Percentiles rank a stretch among this genome's conserved stretches.
Conservation (phyloP, 164 flowering plant genomes). For the Umbellularia californica region DNA sequence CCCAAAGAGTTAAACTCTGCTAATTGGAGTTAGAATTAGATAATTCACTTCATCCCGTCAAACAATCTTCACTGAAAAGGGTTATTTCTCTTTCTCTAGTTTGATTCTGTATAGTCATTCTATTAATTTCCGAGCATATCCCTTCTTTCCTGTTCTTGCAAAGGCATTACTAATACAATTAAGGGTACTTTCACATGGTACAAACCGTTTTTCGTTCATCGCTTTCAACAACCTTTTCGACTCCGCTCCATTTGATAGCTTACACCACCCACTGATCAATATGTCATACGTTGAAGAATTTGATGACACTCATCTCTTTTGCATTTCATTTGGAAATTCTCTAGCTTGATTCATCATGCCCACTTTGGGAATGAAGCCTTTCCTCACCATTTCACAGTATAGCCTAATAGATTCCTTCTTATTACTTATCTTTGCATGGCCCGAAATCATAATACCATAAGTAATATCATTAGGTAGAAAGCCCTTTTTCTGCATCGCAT, state of each 20-base stretch:
- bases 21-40: too few species aligned
- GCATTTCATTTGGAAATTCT: slow-evolving; percentile 87
- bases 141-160: slow-evolving; percentile 46
- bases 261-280: slow-evolving; percentile 76
- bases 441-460: slow-evolving; percentile 59
- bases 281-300: slow-evolving; percentile 80
- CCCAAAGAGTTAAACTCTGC: too few species aligned
- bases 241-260: slow-evolving; percentile 42
- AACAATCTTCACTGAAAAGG: too few species aligned
- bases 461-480: slow-evolving; percentile 51
- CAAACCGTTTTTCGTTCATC: slow-evolving; percentile 57
- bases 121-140: slow-evolving; percentile 34
- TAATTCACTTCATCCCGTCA: too few species aligned
- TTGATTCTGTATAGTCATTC: slow-evolving; percentile 25
- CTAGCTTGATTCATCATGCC: slow-evolving; percentile 80
- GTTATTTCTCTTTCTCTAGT: slow-evolving; percentile 15
- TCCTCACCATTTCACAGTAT: slow-evolving; percentile 81
- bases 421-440: slow-evolving; percentile 63
- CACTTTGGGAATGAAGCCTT: slow-evolving; percentile 71
- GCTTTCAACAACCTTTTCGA: slow-evolving; percentile 44
- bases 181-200: slow-evolving; percentile 49
- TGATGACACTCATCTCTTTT: slow-evolving; percentile 49
- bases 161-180: slow-evolving; percentile 36
- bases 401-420: slow-evolving; percentile 56
- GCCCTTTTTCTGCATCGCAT: slow-evolving; percentile 56